phyloP scores from a whole-genome alignment of 2,329 filamentous ascomycete genomes.

The Ophiostoma novo-ulmi region DNA sequence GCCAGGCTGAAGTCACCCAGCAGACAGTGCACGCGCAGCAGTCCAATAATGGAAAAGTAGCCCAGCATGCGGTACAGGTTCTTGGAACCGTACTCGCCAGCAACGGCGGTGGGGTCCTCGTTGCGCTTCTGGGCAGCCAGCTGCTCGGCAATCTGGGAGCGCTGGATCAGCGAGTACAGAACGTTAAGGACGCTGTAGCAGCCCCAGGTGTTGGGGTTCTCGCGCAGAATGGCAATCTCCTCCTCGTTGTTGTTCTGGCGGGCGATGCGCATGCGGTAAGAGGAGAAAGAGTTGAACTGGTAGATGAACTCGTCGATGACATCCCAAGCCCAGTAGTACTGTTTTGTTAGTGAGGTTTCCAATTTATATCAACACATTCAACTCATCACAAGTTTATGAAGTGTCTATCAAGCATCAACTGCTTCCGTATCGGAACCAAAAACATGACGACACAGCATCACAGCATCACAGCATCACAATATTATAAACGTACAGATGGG shows the following conservation, averaged over 20 bases:
- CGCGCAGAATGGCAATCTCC: slow-evolving; percentile 82
- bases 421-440: too few relatives aligned
- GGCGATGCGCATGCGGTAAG: slow-evolving; percentile 88
- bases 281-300: slow-evolving; percentile 99
- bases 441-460: too few relatives aligned
- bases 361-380: too few relatives aligned
- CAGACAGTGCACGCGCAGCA: slow-evolving; percentile 91
- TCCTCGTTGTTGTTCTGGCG: slow-evolving; percentile 80
- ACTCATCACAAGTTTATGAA: too few relatives aligned
- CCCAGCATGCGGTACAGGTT: slow-evolving; percentile 97
- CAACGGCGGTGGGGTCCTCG: slow-evolving; percentile 80
- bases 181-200: slow-evolving; percentile 99
- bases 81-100: slow-evolving; percentile 90
- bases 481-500: slow-evolving; percentile 61
- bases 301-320: slow-evolving; percentile 99
- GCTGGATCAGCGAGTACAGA: slow-evolving; percentile 96
- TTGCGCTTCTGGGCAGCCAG: slow-evolving; percentile 85
- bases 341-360: slow-evolving; percentile 25
- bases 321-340: slow-evolving; percentile 99
- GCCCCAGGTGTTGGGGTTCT: slow-evolving; percentile 98
- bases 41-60: slow-evolving; percentile 98
- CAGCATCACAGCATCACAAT: too few relatives aligned
- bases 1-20: slow-evolving; percentile 97
- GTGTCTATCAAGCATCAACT: too few relatives aligned
- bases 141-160: slow-evolving; percentile 97